Conservation (phyloP, 2,329 filamentous ascomycete species). For the Penicillium sumatraense region DNA sequence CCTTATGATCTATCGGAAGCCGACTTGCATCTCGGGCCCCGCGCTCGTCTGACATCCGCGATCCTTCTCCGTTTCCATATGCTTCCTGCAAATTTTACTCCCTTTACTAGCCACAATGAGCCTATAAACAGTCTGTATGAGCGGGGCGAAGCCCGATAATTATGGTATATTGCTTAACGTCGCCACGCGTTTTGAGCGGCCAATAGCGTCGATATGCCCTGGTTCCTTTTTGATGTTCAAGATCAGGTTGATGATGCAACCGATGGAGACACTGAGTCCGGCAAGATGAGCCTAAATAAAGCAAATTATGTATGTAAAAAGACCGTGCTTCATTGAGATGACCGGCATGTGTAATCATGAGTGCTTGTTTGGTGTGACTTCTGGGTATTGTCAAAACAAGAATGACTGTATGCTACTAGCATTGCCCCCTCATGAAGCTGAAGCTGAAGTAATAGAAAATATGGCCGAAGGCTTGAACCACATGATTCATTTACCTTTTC, state of each 20-base stretch:
- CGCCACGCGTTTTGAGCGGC: neutral
- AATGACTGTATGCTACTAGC: neutral
- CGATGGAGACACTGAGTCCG: neutral
- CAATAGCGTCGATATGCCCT: neutral
- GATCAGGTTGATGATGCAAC: neutral
- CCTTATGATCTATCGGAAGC: slow-evolving; percentile 12
- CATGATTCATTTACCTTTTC: neutral
- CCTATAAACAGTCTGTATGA: neutral
- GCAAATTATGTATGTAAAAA: neutral
- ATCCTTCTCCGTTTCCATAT: neutral
- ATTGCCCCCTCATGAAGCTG: neutral
- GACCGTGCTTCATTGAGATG: neutral
- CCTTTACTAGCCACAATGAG: neutral
- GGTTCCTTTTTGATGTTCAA: neutral
- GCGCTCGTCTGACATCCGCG: neutral
- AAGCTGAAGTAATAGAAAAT: neutral
- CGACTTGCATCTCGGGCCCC: neutral
- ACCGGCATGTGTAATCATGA: neutral
- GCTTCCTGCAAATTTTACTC: slow-evolving; percentile 1
- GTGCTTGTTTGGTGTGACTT: neutral
- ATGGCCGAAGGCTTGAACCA: neutral
- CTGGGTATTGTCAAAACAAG: neutral
- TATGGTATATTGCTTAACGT: neutral
- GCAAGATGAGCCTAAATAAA: neutral
- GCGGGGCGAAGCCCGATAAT: neutral